phyloP scores from a whole-genome alignment of 2,329 filamentous ascomycete genomes.

The Myriosclerotinia curreyana region DNA sequence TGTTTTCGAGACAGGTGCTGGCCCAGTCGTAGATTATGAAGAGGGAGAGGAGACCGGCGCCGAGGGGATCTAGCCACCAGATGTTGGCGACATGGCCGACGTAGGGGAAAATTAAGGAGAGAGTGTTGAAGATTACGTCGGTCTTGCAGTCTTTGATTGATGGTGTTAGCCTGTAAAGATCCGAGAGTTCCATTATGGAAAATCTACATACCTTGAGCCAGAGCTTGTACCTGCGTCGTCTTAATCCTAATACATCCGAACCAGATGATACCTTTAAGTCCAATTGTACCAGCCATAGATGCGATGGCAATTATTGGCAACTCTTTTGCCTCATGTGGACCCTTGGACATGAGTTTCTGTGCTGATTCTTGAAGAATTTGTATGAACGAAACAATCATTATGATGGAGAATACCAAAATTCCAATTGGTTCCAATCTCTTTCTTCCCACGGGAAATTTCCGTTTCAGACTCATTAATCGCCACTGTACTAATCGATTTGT shows the following conservation, averaged over 20 bases:
- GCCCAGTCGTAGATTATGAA: slow-evolving; percentile 68
- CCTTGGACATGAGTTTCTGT: slow-evolving; percentile 49
- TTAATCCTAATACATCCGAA: slow-evolving; percentile 55
- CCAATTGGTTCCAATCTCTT: slow-evolving; percentile 55
- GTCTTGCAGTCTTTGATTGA: slow-evolving; percentile 52
- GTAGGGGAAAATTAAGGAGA: slow-evolving; percentile 57
- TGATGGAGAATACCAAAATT: slow-evolving; percentile 58
- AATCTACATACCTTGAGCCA: slow-evolving; percentile 46
- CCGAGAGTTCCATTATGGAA: neutral
- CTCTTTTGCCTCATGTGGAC: slow-evolving; percentile 43
- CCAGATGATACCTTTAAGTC: slow-evolving; percentile 57
- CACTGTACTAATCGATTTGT: slow-evolving; percentile 57
- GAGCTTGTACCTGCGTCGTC: slow-evolving; percentile 58
- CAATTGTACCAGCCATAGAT: slow-evolving; percentile 53
- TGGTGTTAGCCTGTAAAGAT: neutral
- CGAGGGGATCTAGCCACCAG: slow-evolving; percentile 63
- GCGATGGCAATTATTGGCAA: slow-evolving; percentile 52
- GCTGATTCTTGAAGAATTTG: slow-evolving; percentile 59
- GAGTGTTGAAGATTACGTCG: slow-evolving; percentile 59
- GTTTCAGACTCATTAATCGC: slow-evolving; percentile 49
- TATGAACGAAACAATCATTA: slow-evolving; percentile 60
- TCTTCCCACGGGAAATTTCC: slow-evolving; percentile 54
- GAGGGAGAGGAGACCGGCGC: slow-evolving; percentile 58
- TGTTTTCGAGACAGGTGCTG: slow-evolving; percentile 56
- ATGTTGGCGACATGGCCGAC: slow-evolving; percentile 53